Base-by-base conservation (phyloP, 768 basidiomycete species). In the Suillus decipiens region DNA sequence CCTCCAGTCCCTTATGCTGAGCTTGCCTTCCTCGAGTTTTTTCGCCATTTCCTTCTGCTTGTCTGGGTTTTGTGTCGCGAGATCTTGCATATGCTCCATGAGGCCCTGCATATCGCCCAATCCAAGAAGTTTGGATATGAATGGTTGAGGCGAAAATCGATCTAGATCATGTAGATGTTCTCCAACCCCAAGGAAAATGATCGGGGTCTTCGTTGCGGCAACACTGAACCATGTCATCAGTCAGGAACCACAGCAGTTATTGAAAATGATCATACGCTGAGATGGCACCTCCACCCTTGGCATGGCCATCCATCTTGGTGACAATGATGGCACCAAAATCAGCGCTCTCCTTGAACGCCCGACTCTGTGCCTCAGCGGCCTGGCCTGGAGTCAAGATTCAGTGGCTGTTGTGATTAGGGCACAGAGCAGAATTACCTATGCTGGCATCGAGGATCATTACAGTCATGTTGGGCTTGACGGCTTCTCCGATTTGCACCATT, bases 271-370 rank as follows among this genome's bases (percentile, higher is more conserved):
- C 95, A 64, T 78, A 98, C 96, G 96, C 96, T 51, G 97, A 99
- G 64, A 99, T 99, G 36, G 97, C 97, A 28, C 97, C 97, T 75
- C 97, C 97, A 61, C 97, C 97, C 74, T 97, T 99, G 1, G 97
- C 97, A 70, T 99, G 97, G 5, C 97, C 97, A 69, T 99, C 97
- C 89, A 99, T 94, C 79, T 99, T 99, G 12, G 97, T 99, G 17
- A 99, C 97, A 64, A 99, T 97, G 67, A 99, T 99, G 2, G 96
- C 97, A 62, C 96, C 97, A 73, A 99, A 99, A 73, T 97, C 88
- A 24, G 95, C 93, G 64, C 91, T 94, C 66, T 99, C 96, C 77
- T 99, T 99, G 84, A 99, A 99, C 1, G 97, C 97, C 47, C 87
- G 86, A 74, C 91, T 92, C 72, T 99, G 97, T 6, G 93, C 91